phyloP scores from a whole-genome alignment of 2,329 filamentous ascomycete genomes.

The Cytospora schulzeri region DNA sequence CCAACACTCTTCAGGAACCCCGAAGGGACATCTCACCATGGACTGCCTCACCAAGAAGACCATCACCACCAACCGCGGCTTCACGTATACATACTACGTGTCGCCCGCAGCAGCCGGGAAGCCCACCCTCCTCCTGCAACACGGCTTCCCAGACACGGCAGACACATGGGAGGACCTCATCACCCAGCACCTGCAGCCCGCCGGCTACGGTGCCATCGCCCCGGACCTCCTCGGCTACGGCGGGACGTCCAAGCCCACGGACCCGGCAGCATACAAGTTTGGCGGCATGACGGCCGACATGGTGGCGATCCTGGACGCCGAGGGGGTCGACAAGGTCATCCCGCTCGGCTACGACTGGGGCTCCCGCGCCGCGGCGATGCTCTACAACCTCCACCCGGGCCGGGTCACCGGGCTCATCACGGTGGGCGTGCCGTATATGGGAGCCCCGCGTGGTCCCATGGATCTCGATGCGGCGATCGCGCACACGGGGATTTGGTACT shows the following conservation, averaged over 20 bases:
- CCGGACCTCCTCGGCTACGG: constrained; percentile 39
- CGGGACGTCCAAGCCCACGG: constrained; percentile 33
- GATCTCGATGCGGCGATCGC: constrained; percentile 41
- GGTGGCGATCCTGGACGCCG: constrained; percentile 43
- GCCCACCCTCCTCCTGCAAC: constrained; percentile 44
- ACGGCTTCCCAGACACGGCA: constrained; percentile 53
- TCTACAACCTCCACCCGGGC: constrained; percentile 45
- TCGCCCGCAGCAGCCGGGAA: constrained; percentile 32
- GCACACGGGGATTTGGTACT: constrained; percentile 40
- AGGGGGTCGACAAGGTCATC: constrained; percentile 40
- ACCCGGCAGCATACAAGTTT: constrained; percentile 19
- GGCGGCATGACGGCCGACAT: constrained; percentile 42
- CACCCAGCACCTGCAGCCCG: constrained; percentile 41
- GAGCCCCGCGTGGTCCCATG: constrained; percentile 38
- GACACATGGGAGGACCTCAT: constrained; percentile 47
- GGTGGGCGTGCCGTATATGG: constrained; percentile 45
- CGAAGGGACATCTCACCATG: constrained; percentile 23
- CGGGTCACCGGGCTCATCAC: constrained; percentile 45
- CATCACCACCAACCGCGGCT: constrained; percentile 34
- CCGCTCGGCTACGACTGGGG: constrained; percentile 56
- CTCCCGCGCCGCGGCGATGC: constrained; percentile 40
- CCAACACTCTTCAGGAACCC: not conserved
- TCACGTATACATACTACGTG: constrained; percentile 46
- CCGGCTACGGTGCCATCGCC: constrained; percentile 40
- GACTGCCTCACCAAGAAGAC: constrained; percentile 35